Base-by-base conservation (phyloP, 225 moss, liverwort and hornwort genomes). In the Antitrichia curtipendula region DNA sequence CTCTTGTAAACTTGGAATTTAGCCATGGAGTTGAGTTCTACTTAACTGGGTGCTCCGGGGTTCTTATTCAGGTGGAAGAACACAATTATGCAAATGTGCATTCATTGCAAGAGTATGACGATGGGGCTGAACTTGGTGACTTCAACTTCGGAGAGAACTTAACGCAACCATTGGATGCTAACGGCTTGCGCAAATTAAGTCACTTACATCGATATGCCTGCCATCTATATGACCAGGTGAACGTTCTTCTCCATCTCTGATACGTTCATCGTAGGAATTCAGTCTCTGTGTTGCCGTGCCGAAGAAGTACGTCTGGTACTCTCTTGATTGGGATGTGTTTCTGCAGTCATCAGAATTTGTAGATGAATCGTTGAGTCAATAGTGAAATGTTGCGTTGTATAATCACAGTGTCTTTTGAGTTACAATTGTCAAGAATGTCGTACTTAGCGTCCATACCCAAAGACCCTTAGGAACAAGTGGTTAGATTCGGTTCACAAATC, bases 11-110 rank as follows among this genome's bases (percentile, higher is more conserved):
- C 41, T 50, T 53, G 41, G 41, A 83, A 21, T 31, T 7, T 25
- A 29, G 58, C 57, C 27, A 49, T 74, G 50, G 61, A 84, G 36
- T 84, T 61, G 27, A 61, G 13, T 47, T 19, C 10, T 38, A 27
- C 20, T 75, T 38, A 49, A 75, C 20, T 38, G 19, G 73, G n/a
- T n/a, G 36, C 45, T 56, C 47, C 12, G 58, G 74, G 21, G 49
- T 84, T 56, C 40, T 54, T 82, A 69, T 70, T 66, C 92, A 95
- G 95, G 92, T 95, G 84, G 95, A 95, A 88, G 93, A 92, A 19
- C 76, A 85, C 66, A 93, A 90, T 75, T 68, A 89, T 86, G 3
- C 95, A 43, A 87, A 91, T 83, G 60, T 95, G 83, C 83, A 88
- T 64, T 81, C 92, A 32, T 80, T 95, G 86, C 80, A 89, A 86